Conservation (phyloP, 768 basidiomycete species). For the Suillus clintonianus region DNA sequence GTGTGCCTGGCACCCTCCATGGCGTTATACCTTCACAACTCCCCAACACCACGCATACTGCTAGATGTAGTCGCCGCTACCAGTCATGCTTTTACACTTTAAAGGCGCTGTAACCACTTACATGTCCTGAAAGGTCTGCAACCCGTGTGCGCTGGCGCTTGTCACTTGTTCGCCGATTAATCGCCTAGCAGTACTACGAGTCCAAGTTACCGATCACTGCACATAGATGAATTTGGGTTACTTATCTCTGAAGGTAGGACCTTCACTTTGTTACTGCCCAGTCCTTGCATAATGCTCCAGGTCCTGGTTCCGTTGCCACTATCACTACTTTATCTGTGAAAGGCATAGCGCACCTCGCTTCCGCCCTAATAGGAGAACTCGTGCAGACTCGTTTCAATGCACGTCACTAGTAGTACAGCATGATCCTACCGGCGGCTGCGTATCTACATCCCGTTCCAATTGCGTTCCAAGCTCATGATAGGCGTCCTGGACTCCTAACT, state of each 20-base stretch:
- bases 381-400: neutral
- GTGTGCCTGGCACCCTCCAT: constrained; percentile 8
- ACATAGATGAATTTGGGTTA: neutral
- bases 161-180: neutral
- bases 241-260: neutral
- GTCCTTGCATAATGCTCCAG: too few relatives aligned
- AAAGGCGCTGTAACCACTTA: neutral
- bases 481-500: constrained; percentile 1
- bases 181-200: neutral
- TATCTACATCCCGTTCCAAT: neutral
- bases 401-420: neutral
- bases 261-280: neutral
- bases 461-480: neutral
- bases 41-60: neutral
- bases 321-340: constrained; percentile 2
- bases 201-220: neutral
- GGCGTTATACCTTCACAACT: neutral
- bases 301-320: neutral
- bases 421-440: neutral
- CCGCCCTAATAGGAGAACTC: constrained; percentile 2
- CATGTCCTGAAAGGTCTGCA: too few relatives aligned
- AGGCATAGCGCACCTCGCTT: neutral
- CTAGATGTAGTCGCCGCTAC: neutral
- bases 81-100: neutral
- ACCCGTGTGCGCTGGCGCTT: neutral